phyloP scores from a whole-genome alignment of 495 filamentous ascomycete genomes.

The Talaromyces adpressus region DNA sequence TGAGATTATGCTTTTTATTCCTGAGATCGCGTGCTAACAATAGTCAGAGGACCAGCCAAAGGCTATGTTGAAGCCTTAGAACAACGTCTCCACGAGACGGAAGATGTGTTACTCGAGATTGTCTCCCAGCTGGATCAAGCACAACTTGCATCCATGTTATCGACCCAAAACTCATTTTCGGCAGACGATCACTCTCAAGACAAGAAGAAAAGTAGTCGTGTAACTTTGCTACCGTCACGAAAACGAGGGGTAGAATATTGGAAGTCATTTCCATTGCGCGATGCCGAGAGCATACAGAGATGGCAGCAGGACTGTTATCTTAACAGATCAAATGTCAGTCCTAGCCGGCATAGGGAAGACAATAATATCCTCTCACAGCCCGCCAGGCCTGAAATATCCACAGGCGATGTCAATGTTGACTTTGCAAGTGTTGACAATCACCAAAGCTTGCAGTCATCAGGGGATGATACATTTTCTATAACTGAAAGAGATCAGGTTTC shows the following conservation, averaged over 20 bases:
- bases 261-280: slow-evolving; percentile 28
- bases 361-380: neutral
- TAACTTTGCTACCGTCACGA: slow-evolving; percentile 9
- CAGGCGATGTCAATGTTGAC: neutral
- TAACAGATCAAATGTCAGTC: neutral
- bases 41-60: slow-evolving; percentile 29
- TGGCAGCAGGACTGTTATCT: slow-evolving; percentile 26
- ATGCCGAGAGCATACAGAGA: slow-evolving; percentile 22
- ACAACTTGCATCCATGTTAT: slow-evolving; percentile 19
- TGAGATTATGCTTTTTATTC: neutral
- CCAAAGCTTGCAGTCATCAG: neutral
- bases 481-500: neutral
- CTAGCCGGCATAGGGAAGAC: neutral
- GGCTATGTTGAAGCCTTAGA: slow-evolving; percentile 35
- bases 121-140: slow-evolving; percentile 24
- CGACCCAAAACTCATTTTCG: neutral
- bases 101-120: slow-evolving; percentile 24
- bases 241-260: slow-evolving; percentile 30
- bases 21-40: neutral
- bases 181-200: neutral
- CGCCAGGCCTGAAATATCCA: neutral
- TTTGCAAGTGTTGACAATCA: neutral
- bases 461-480: neutral
- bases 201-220: neutral
- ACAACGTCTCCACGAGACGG: slow-evolving; percentile 31